A percentile compares a stretch with the other conserved stretches of the same genome.
Evolutionary conservation across 1,139 yeast genomes (phyloP).

Genomic region (Pichia sp.): DNA sequence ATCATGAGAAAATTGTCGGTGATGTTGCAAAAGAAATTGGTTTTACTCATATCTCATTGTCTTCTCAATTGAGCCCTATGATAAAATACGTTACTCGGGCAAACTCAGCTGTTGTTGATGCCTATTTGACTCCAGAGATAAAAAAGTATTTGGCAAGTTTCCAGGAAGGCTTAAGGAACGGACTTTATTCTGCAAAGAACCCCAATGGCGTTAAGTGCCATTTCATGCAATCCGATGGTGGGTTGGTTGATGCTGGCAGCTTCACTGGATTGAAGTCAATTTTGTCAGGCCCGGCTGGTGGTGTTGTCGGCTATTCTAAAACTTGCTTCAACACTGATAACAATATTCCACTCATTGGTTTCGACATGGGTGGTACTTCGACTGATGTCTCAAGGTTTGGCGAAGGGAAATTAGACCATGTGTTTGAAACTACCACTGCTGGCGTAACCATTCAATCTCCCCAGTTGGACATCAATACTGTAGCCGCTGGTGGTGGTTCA

Average conservation of each 20-base stretch:
- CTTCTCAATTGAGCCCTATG: slow-evolving; percentile 67
- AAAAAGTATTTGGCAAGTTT: slow-evolving; percentile 57
- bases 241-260: slow-evolving; percentile 42
- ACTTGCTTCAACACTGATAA: slow-evolving; percentile 45
- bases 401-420: slow-evolving; percentile 47
- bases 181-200: slow-evolving; percentile 32
- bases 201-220: slow-evolving; percentile 34
- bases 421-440: slow-evolving; percentile 53
- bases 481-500: slow-evolving; percentile 63
- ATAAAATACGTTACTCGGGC: slow-evolving; percentile 68
- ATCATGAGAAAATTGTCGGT: slow-evolving; percentile 60
- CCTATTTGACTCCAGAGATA: slow-evolving; percentile 72
- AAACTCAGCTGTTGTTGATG: slow-evolving; percentile 71
- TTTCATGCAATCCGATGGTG: slow-evolving; percentile 63
- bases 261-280: slow-evolving; percentile 53
- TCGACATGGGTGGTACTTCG: slow-evolving; percentile 63
- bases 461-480: slow-evolving; percentile 53
- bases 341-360: slow-evolving; percentile 47
- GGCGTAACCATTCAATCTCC: slow-evolving; percentile 58
- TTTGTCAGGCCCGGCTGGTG: slow-evolving; percentile 61
- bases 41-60: slow-evolving; percentile 58
- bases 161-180: slow-evolving; percentile 55
- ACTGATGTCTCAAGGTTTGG: slow-evolving; percentile 53
- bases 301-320: slow-evolving; percentile 53
- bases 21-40: slow-evolving; percentile 48